A percentile compares a stretch with the other conserved stretches of the same genome.
phyloP scores from a whole-genome alignment of 2,329 filamentous ascomycete species.

The Cordyceps fumosorosea region DNA sequence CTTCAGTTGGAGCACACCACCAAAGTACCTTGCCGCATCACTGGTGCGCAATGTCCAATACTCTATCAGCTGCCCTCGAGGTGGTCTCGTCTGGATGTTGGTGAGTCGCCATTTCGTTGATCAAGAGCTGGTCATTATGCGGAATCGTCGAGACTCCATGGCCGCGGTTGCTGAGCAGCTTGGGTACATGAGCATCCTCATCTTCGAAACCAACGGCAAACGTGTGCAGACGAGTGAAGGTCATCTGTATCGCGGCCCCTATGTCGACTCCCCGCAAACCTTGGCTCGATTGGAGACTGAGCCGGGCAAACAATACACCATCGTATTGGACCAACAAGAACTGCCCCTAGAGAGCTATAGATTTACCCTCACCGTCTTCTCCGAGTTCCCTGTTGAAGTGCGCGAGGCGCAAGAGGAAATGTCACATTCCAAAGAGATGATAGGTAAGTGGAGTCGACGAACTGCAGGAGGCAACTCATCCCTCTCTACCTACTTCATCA shows the following conservation, averaged over 20 bases:
- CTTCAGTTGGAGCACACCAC: slow-evolving; percentile 69
- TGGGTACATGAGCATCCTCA: slow-evolving; percentile 82
- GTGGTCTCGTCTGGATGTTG: slow-evolving; percentile 72
- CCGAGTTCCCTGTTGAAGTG: slow-evolving; percentile 55
- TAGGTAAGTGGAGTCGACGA: slow-evolving; percentile 66
- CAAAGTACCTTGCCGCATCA: slow-evolving; percentile 43
- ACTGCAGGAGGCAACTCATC: slow-evolving; percentile 81
- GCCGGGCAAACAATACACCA: slow-evolving; percentile 40
- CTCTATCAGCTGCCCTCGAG: slow-evolving; percentile 51
- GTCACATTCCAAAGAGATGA: slow-evolving; percentile 48
- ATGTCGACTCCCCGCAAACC: slow-evolving; percentile 89
- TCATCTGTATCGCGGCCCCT: slow-evolving; percentile 68
- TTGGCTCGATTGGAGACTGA: slow-evolving; percentile 58
- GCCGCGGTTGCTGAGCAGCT: slow-evolving; percentile 46
- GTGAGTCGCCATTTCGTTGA: slow-evolving; percentile 81
- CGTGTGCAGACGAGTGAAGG: slow-evolving; percentile 69
- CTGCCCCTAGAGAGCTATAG: slow-evolving; percentile 66
- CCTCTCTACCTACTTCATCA: slow-evolving; percentile 69
- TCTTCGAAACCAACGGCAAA: slow-evolving; percentile 66
- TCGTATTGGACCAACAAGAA: slow-evolving; percentile 73
- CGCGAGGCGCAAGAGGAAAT: slow-evolving; percentile 55
- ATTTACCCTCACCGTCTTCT: slow-evolving; percentile 85
- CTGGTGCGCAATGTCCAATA: slow-evolving; percentile 66
- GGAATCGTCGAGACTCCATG: slow-evolving; percentile 33
- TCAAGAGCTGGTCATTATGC: slow-evolving; percentile 51